Conservation (phyloP, 148 eudicot species). For the Camellia japonica region DNA sequence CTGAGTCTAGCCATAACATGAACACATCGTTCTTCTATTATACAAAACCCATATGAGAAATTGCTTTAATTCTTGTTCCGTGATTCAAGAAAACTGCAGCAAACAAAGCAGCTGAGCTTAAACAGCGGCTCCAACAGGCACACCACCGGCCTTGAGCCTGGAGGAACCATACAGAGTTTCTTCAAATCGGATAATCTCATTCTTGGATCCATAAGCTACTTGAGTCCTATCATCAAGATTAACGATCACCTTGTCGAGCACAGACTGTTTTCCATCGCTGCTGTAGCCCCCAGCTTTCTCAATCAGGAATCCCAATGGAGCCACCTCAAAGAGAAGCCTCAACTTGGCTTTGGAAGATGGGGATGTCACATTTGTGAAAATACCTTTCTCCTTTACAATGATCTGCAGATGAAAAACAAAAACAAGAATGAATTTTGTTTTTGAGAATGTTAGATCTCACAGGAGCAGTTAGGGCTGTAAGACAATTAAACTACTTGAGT, state of each 20-base stretch:
- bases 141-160: conserved; percentile 73
- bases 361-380: conserved; percentile 88
- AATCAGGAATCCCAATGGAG: conserved; percentile 86
- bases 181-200: conserved; percentile 89
- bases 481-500: too few species aligned
- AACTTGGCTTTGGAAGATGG: conserved; percentile 90
- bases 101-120: conserved; percentile 23
- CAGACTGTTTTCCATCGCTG: conserved; percentile 90
- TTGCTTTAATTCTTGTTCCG: background rate
- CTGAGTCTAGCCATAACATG: background rate
- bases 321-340: conserved; percentile 91
- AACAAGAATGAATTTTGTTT: background rate
- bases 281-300: conserved; percentile 94
- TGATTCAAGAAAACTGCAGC: background rate
- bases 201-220: conserved; percentile 95
- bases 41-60: background rate
- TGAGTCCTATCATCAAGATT: conserved; percentile 92
- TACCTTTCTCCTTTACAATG: conserved; percentile 95
- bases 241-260: conserved; percentile 65
- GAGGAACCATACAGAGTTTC: conserved; percentile 94
- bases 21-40: conserved; percentile 9
- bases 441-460: background rate
- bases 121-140: conserved; percentile 87
- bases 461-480: background rate
- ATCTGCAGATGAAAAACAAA: conserved; percentile 42